These are phyloP conservation scores for Jaapia argillacea DNA, from an alignment of 768 basidiomycete genomes.

Conservation along the genomic window DNA sequence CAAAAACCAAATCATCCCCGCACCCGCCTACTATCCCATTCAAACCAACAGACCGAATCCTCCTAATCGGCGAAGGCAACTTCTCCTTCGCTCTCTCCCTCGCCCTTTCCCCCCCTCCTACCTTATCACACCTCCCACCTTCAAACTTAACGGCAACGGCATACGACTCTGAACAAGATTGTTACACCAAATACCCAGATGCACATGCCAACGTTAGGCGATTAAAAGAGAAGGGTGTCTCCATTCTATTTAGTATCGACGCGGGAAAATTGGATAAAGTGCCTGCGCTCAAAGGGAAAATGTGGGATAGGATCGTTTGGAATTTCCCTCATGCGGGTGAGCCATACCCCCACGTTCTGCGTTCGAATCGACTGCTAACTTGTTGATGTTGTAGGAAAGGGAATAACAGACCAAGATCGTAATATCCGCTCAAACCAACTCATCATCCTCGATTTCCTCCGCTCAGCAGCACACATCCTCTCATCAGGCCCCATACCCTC, in stretches of 20 bases:
- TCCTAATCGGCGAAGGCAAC: constrained; percentile 89
- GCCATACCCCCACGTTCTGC: constrained; percentile 12
- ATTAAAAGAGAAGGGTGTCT: constrained; percentile 49
- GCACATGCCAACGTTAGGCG: constrained; percentile 45
- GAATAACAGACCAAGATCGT: constrained; percentile 87
- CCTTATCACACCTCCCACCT: constrained; percentile 43
- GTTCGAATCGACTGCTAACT: neutral
- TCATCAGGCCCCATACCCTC: constrained; percentile 44
- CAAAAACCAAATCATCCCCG: constrained; percentile 24
- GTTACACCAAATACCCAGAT: constrained; percentile 77
- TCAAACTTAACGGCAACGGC: constrained; percentile 76
- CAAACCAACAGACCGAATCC: constrained; percentile 49
- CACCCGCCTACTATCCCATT: constrained; percentile 51
- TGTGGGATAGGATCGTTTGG: constrained; percentile 79
- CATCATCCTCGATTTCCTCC: constrained; percentile 73
- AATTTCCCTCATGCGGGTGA: constrained; percentile 95
- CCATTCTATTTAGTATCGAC: constrained; percentile 76
- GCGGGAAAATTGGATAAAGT: constrained; percentile 66
- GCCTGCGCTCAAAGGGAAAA: constrained; percentile 43
- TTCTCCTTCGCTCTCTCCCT: constrained; percentile 86
- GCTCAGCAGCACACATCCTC: constrained; percentile 57
- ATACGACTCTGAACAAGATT: constrained; percentile 70
- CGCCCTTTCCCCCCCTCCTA: constrained; percentile 32
- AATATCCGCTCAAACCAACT: constrained; percentile 88
- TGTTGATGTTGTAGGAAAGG: constrained; percentile 45